Percentiles rank a stretch among this genome's conserved stretches.
phyloP scores from a whole-genome alignment of 768 basidiomycete genomes.

The Pholiota microspora region DNA sequence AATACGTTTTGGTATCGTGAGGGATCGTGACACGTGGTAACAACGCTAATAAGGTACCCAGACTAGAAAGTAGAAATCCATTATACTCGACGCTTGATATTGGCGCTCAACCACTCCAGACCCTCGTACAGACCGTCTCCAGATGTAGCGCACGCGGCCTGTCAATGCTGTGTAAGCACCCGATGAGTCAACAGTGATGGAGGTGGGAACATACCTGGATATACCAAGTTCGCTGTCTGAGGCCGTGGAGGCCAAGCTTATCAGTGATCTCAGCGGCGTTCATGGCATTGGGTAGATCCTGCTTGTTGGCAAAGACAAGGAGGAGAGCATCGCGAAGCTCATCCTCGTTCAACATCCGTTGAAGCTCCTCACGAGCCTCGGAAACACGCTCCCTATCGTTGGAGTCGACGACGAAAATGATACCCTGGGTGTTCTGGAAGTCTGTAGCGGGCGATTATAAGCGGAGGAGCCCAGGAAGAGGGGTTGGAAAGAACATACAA shows the following conservation, averaged over 20 bases:
- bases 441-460: constrained; percentile 49
- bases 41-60: constrained; percentile 52
- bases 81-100: constrained; percentile 85
- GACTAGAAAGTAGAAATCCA: constrained; percentile 29
- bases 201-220: constrained; percentile 66
- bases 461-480: constrained; percentile 13
- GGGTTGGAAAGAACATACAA: constrained; percentile 60
- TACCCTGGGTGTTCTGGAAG: constrained; percentile 99
- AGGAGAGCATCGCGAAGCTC: constrained; percentile 98
- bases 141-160: constrained; percentile 98
- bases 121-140: constrained; percentile 99
- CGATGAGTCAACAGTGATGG: background rate
- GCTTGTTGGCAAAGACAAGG: constrained; percentile 99
- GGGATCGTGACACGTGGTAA: constrained; percentile 52
- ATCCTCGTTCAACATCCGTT: constrained; percentile 99
- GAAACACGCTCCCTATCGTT: constrained; percentile 99
- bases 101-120: constrained; percentile 92
- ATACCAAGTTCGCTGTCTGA: constrained; percentile 97
- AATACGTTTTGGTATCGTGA: constrained; percentile 58
- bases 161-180: constrained; percentile 13
- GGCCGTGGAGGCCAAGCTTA: constrained; percentile 96
- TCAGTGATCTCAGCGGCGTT: constrained; percentile 99
- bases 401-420: constrained; percentile 99
- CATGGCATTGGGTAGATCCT: constrained; percentile 99
- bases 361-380: constrained; percentile 98